Evolutionary conservation across 306 rosid species (phyloP).

Genomic region (Cicer arietinum): DNA sequence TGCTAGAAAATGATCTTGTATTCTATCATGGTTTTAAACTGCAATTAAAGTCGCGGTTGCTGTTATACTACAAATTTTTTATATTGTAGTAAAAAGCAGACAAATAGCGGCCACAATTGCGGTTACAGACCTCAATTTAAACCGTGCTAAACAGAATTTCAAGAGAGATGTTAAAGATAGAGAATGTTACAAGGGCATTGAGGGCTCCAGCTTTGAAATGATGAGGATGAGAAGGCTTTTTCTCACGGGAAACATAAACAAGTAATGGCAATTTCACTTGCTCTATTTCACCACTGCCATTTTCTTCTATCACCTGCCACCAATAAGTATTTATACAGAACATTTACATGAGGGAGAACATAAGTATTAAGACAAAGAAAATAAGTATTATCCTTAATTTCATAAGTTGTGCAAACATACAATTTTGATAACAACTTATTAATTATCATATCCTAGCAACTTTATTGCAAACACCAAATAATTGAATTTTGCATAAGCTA

Average conservation of each 20-base stretch:
- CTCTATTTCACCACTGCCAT: conserved; percentile 18
- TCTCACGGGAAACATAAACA: conserved; percentile 74
- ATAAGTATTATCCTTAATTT: background rate
- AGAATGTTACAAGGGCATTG: conserved; percentile 60
- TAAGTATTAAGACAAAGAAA: background rate
- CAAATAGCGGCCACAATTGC: too few relatives aligned
- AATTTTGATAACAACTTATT: background rate
- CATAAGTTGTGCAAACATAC: background rate
- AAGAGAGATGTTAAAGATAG: background rate
- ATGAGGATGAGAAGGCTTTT: conserved; percentile 56
- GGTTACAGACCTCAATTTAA: too few relatives aligned
- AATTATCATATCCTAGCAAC: too few relatives aligned
- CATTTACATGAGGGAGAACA: background rate
- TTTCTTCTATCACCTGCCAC: conserved; percentile 52
- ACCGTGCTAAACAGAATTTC: background rate
- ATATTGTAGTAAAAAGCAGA: too few relatives aligned
- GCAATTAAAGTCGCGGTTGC: too few relatives aligned
- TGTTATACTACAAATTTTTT: too few relatives aligned
- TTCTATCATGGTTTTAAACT: background rate
- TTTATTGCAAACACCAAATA: background rate
- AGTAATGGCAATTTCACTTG: conserved; percentile 56
- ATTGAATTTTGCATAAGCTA: background rate
- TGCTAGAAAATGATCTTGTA: background rate
- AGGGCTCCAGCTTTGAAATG: conserved; percentile 83
- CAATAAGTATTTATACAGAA: background rate